phyloP scores from a whole-genome alignment of 2,329 filamentous ascomycete genomes.

The Thielaviopsis euricoi region DNA sequence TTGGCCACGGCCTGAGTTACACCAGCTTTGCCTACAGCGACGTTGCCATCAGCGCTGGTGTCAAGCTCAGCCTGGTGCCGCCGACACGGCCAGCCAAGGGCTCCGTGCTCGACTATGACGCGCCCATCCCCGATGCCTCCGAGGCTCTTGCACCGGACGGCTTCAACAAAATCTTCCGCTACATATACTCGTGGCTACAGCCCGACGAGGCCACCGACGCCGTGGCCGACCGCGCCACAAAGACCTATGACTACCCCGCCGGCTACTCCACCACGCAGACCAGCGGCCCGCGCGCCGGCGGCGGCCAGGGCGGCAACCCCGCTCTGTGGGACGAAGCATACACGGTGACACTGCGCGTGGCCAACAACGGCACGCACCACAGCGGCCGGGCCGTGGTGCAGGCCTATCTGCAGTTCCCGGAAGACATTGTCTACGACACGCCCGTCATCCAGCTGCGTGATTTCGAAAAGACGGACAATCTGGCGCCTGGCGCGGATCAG shows the following conservation, averaged over 20 bases:
- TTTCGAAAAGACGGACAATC: slow-evolving; percentile 47
- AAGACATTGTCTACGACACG: slow-evolving; percentile 34
- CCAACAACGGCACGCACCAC: slow-evolving; percentile 31
- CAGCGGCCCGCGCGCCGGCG: slow-evolving; percentile 41
- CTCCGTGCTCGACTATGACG: slow-evolving; percentile 30
- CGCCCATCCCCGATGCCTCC: slow-evolving; percentile 33
- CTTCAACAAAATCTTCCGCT: slow-evolving; percentile 45
- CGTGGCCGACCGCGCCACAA: slow-evolving; percentile 19
- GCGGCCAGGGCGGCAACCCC: slow-evolving; percentile 53
- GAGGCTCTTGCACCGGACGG: slow-evolving; percentile 40
- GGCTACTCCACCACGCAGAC: slow-evolving; percentile 42
- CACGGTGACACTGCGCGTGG: slow-evolving; percentile 27
- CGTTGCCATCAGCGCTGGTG: slow-evolving; percentile 29
- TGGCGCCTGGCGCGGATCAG: slow-evolving; percentile 35
- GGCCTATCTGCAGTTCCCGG: slow-evolving; percentile 29
- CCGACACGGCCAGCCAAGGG: slow-evolving; percentile 20
- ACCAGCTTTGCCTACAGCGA: slow-evolving; percentile 50
- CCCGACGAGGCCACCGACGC: slow-evolving; percentile 24
- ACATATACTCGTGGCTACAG: slow-evolving; percentile 52
- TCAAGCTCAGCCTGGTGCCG: slow-evolving; percentile 24
- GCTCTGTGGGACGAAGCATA: slow-evolving; percentile 39
- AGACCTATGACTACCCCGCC: slow-evolving; percentile 43
- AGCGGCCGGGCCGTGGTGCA: slow-evolving; percentile 30
- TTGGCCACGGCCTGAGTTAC: slow-evolving; percentile 75
- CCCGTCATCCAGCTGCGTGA: slow-evolving; percentile 52